phyloP scores from a whole-genome alignment of 1,284 basidiomycete genomes.

The Ganoderma sp. region DNA sequence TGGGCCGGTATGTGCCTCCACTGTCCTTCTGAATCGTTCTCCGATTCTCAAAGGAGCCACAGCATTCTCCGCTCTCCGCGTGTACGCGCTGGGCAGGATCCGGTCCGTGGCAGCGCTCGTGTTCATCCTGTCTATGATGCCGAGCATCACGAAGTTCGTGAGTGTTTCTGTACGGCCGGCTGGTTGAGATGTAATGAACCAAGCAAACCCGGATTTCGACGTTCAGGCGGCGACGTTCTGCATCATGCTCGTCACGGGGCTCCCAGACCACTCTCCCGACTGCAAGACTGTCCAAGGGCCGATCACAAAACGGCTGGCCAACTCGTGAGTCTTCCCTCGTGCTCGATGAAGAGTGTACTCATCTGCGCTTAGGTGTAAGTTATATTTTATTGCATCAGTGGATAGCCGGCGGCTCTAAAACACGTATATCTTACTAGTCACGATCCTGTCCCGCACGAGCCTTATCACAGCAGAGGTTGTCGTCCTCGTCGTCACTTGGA shows the following conservation, averaged over 20 bases:
- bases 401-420: background rate
- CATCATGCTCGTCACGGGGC: background rate
- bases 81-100: slow-evolving; percentile 13
- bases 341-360: background rate
- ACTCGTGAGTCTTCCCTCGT: background rate
- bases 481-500: slow-evolving; percentile 12
- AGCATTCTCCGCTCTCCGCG: slow-evolving; percentile 22
- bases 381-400: no score
- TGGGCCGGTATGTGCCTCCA: background rate
- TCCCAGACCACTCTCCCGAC: background rate
- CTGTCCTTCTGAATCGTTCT: background rate
- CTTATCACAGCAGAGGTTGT: slow-evolving; percentile 11
- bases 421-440: slow-evolving; percentile 2
- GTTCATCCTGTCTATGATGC: slow-evolving; percentile 10
- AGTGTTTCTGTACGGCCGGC: background rate
- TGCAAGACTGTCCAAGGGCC: slow-evolving; percentile 4
- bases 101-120: slow-evolving; percentile 5
- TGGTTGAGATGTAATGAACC: no score
- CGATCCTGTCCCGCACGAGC: slow-evolving; percentile 12
- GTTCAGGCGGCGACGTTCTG: background rate
- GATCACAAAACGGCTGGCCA: background rate
- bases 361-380: background rate
- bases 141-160: slow-evolving; percentile 16
- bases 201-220: no score
- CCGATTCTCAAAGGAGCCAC: no score